Evolutionary conservation across 768 basidiomycete genomes (phyloP).

Genomic region (Mycena leptocephala): DNA sequence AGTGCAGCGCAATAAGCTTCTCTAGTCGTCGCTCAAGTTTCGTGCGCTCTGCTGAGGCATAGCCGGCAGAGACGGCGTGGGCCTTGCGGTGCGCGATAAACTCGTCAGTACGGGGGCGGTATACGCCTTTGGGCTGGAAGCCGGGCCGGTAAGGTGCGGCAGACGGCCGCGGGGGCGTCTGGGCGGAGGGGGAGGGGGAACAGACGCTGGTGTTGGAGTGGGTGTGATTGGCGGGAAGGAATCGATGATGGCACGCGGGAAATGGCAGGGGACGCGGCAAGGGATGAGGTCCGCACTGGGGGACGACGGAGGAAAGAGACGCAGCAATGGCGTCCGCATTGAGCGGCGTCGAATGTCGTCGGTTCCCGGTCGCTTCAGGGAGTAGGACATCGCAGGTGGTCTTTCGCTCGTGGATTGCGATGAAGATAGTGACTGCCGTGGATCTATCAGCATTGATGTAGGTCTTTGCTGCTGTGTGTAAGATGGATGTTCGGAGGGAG

Average conservation of each 20-base stretch:
- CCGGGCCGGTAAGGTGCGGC: conserved; percentile 88
- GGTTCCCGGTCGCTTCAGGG: conserved; percentile 10
- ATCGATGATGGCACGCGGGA: conserved; percentile 33
- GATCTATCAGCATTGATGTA: conserved; percentile 27
- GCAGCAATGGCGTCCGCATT: conserved; percentile 32
- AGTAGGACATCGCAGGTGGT: conserved; percentile 22
- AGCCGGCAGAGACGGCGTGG: conserved; percentile 40
- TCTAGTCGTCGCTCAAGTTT: conserved; percentile 91
- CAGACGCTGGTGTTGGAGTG: conserved; percentile 39
- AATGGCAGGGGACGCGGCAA: conserved; percentile 22
- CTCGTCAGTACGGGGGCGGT: conserved; percentile 86
- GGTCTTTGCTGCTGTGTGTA: conserved; percentile 32
- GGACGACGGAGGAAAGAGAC: conserved; percentile 34
- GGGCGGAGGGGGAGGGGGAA: conserved; percentile 43
- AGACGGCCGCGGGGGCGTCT: conserved; percentile 37
- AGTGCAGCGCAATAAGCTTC: conserved; percentile 87
- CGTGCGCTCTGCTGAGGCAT: conserved; percentile 79
- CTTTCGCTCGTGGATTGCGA: conserved; percentile 25
- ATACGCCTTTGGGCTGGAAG: conserved; percentile 94
- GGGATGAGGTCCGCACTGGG: conserved; percentile 36
- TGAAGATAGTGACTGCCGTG: conserved; percentile 34
- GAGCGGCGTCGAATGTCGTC: conserved; percentile 35
- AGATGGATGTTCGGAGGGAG: conserved; percentile 22
- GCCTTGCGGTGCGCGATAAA: conserved; percentile 70
- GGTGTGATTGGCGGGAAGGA: conserved; percentile 39